Conservation (phyloP, 768 basidiomycete genomes). For the Mycena galericulata region DNA sequence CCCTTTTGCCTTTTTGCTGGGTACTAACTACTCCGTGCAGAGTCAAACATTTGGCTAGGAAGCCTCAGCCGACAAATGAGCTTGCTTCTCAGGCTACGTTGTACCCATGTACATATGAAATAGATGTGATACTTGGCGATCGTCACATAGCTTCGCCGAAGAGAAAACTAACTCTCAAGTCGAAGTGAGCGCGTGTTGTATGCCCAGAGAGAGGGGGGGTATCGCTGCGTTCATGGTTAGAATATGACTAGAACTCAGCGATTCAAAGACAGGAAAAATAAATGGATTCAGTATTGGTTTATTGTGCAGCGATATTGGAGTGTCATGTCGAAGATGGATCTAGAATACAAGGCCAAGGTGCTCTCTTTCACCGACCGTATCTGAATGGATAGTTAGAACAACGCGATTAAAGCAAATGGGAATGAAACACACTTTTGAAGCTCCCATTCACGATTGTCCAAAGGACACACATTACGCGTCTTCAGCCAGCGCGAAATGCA, state of each 20-base stretch:
- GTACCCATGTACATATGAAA: neutral
- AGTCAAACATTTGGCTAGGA: conserved; percentile 96
- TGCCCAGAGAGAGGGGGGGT: too few species aligned
- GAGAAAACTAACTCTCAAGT: too few species aligned
- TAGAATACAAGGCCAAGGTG: conserved; percentile 26
- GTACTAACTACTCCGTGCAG: conserved; percentile 48
- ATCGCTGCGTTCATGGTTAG: too few species aligned
- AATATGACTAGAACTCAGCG: too few species aligned
- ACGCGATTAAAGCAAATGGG: neutral
- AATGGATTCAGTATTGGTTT: neutral
- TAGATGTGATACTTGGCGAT: too few species aligned
- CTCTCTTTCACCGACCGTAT: conserved; percentile 53
- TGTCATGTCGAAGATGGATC: conserved; percentile 15
- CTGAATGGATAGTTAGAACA: conserved; percentile 38
- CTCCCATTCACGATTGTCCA: conserved; percentile 98
- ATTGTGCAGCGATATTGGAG: neutral
- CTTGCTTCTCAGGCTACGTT: neutral
- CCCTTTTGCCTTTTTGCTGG: neutral
- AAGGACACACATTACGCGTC: conserved; percentile 94
- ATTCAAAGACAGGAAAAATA: neutral
- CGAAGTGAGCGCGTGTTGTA: too few species aligned
- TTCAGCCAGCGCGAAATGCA: conserved; percentile 99
- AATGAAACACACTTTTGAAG: conserved; percentile 85
- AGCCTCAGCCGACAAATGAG: too few species aligned
- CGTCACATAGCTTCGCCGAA: too few species aligned